A percentile compares a stretch with the other conserved stretches of the same genome.
Conservation (phyloP, 805 yeast species). For the Metschnikowia similis region DNA sequence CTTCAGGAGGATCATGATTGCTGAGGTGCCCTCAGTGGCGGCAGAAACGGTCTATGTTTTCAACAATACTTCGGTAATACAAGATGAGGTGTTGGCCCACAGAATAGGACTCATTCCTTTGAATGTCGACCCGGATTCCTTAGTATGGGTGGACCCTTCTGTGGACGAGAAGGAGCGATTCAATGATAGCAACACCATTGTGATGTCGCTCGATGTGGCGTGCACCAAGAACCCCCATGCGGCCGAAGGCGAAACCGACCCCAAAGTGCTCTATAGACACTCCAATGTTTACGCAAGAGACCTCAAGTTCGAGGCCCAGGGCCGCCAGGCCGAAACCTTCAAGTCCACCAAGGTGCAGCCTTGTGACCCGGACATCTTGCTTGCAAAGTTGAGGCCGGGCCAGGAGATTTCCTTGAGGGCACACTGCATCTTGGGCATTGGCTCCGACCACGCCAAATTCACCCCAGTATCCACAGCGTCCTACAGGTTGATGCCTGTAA, state of each 20-base stretch:
- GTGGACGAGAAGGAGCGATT: conserved; percentile 61
- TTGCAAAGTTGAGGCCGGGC: conserved; percentile 94
- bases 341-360: conserved; percentile 66
- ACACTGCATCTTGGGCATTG: conserved; percentile 88
- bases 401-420: conserved; percentile 90
- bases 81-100: conserved; percentile 94
- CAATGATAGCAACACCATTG: conserved; percentile 87
- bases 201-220: conserved; percentile 70
- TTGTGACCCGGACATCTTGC: conserved; percentile 80
- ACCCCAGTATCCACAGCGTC: conserved; percentile 98
- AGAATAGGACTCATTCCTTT: conserved; percentile 91
- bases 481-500: conserved; percentile 85
- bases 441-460: conserved; percentile 94
- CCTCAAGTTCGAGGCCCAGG: conserved; percentile 87
- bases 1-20: conserved; percentile 91
- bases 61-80: conserved; percentile 94
- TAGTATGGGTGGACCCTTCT: conserved; percentile 73
- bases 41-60: conserved; percentile 86
- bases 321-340: conserved; percentile 72
- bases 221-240: conserved; percentile 88
- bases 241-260: conserved; percentile 70
- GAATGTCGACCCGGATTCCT: conserved; percentile 82
- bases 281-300: conserved; percentile 87
- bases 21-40: conserved; percentile 95
- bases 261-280: conserved; percentile 78